These are phyloP conservation scores for Colletotrichum endophyticum DNA, from an alignment of 2,329 filamentous ascomycete species.

Conservation along the genomic window DNA sequence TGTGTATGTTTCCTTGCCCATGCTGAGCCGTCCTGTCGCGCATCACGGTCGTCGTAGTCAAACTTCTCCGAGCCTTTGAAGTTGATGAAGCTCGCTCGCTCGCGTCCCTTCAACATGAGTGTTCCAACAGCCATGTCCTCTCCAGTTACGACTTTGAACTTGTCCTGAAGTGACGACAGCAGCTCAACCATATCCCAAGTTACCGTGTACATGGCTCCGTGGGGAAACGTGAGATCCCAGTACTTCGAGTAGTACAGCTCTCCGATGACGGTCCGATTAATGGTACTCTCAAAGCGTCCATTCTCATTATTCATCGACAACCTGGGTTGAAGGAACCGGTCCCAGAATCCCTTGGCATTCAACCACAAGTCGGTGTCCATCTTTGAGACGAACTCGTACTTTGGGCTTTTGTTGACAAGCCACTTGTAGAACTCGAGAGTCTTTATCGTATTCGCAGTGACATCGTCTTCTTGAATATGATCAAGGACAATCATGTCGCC, in stretches of 20 bases:
- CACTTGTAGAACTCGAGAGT: conserved; percentile 36
- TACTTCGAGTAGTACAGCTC: conserved; percentile 29
- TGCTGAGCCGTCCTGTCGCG: conserved; percentile 29
- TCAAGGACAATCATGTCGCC: conserved; percentile 38
- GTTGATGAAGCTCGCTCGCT: conserved; percentile 31
- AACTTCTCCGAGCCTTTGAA: conserved; percentile 33
- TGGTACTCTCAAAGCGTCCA: conserved; percentile 5
- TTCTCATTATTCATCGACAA: conserved; percentile 20
- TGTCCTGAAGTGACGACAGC: conserved; percentile 28
- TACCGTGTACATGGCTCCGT: conserved; percentile 37
- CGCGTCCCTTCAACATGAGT: conserved; percentile 30
- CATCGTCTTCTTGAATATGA: conserved; percentile 32
- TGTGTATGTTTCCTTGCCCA: conserved; percentile 31
- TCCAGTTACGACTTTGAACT: conserved; percentile 29
- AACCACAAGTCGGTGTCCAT: conserved; percentile 36
- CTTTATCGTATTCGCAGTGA: conserved; percentile 37
- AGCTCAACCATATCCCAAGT: conserved; percentile 36
- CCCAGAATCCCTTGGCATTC: conserved; percentile 35
- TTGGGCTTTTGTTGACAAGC: conserved; percentile 24
- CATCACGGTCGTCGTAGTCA: conserved; percentile 31
- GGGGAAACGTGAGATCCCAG: conserved; percentile 31
- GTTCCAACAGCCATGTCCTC: conserved; percentile 33
- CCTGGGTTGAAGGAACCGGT: conserved; percentile 28
- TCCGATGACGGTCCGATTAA: conserved; percentile 31
- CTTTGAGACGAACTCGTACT: conserved; percentile 36